phyloP scores from a whole-genome alignment of 106 monocot species.

The Dioscorea zingiberensis region DNA sequence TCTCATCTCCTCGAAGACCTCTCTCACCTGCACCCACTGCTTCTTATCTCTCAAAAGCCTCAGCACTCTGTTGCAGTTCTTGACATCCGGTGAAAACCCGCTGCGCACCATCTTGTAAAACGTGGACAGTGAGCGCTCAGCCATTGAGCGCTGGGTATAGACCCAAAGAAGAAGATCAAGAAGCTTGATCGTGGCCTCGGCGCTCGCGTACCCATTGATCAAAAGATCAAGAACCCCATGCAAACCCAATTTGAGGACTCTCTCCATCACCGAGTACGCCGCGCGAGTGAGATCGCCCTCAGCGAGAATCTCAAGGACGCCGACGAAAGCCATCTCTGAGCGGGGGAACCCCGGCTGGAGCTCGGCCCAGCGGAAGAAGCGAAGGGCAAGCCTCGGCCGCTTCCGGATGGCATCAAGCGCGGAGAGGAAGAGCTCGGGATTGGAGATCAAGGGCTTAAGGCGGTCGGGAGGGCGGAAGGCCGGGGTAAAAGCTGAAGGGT shows the following conservation, averaged over 20 bases:
- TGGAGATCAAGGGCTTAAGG: slow-evolving; percentile 23
- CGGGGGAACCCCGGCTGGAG: slow-evolving; percentile 36
- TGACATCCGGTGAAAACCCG: slow-evolving; percentile 48
- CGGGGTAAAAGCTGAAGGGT: slow-evolving; percentile 10
- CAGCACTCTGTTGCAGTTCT: slow-evolving; percentile 72
- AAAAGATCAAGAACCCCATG: slow-evolving; percentile 38
- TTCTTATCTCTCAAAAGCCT: slow-evolving; percentile 32
- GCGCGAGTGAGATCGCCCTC: slow-evolving; percentile 31
- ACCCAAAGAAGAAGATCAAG: slow-evolving; percentile 47
- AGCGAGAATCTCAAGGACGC: slow-evolving; percentile 43
- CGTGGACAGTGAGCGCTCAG: slow-evolving; percentile 28
- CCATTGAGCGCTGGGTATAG: slow-evolving; percentile 58
- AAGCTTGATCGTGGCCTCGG: slow-evolving; percentile 15
- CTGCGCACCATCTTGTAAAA: slow-evolving; percentile 53
- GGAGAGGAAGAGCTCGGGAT: slow-evolving; percentile 27
- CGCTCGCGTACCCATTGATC: neutral
- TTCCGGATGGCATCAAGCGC: slow-evolving; percentile 34
- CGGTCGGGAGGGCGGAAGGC: slow-evolving; percentile 9
- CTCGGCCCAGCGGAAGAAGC: slow-evolving; percentile 70
- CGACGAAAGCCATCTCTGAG: slow-evolving; percentile 23
- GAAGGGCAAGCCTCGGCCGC: slow-evolving; percentile 35
- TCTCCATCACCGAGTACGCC: slow-evolving; percentile 26
- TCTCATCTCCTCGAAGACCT: slow-evolving; percentile 48
- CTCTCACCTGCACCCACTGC: slow-evolving; percentile 29
- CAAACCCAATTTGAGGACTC: slow-evolving; percentile 18